phyloP scores from a whole-genome alignment of 257 asterid genomes.

The Lantana camara region DNA sequence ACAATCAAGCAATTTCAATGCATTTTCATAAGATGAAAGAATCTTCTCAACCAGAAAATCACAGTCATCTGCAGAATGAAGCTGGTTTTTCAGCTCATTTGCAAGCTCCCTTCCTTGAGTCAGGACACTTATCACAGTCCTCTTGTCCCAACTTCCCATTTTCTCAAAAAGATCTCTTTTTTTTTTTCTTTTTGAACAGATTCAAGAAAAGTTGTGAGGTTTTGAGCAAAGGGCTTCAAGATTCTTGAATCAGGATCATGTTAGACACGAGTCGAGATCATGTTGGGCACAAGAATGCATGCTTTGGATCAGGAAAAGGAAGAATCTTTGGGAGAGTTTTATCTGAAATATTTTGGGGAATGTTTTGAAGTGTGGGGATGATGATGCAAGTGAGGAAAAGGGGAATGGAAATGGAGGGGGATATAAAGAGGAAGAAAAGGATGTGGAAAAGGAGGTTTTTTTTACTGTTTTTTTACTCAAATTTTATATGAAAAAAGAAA shows the following conservation, averaged over 20 bases:
- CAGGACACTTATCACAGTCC: conserved; percentile 42
- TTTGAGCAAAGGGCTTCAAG: conserved; percentile 20
- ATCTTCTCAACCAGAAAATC: conserved; percentile 51
- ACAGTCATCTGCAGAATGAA: conserved; percentile 40
- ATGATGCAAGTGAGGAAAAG: conserved; percentile 24
- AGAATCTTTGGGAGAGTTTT: conserved; percentile 4
- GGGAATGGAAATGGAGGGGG: background rate
- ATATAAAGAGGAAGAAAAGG: conserved; percentile 9
- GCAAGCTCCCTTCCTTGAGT: conserved; percentile 75
- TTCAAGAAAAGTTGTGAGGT: background rate
- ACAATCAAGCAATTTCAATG: conserved; percentile 49
- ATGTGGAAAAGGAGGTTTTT: conserved; percentile 32
- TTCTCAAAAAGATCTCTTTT: conserved; percentile 21
- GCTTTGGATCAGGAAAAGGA: conserved; percentile 3
- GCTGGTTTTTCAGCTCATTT: conserved; percentile 53
- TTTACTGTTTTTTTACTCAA: background rate
- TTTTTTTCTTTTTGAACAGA: conserved; percentile 4
- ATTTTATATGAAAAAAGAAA: background rate
- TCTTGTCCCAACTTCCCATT: conserved; percentile 32
- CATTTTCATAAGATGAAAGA: conserved; percentile 63
- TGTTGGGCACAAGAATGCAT: background rate
- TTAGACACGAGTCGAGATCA: background rate
- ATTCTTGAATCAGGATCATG: conserved; percentile 25
- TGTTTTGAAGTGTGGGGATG: conserved; percentile 10
- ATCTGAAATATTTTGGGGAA: conserved; percentile 15